Evolutionary conservation across 352 stramenopile species (phyloP).

Genomic region (Phytophthora rubi): DNA sequence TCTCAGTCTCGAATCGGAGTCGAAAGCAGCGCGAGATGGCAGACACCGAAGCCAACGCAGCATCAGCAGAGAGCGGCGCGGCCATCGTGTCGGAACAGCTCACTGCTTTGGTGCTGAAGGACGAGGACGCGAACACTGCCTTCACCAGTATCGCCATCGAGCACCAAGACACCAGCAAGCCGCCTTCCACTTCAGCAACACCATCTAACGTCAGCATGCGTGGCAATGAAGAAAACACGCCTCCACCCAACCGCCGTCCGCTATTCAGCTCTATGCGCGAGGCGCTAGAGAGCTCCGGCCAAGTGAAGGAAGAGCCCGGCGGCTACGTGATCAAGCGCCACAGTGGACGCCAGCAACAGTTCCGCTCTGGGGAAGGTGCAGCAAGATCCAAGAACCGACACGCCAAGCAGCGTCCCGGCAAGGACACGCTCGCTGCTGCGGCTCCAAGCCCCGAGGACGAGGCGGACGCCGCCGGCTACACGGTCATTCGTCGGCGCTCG

Average conservation of each 20-base stretch:
- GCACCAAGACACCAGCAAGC: neutral
- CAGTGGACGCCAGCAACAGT: conserved; percentile 21
- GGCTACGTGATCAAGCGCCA: conserved; percentile 48
- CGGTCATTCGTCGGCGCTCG: conserved; percentile 52
- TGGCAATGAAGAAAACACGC: conserved; percentile 3
- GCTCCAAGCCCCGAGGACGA: conserved; percentile 17
- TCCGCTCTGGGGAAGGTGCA: conserved; percentile 9
- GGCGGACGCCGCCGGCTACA: conserved; percentile 60
- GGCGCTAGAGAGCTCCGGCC: conserved; percentile 45
- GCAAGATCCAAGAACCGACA: conserved; percentile 21
- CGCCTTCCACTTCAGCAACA: conserved; percentile 6
- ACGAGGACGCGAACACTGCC: conserved; percentile 18
- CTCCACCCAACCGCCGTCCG: conserved; percentile 23
- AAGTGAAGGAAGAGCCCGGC: conserved; percentile 42
- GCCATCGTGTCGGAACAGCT: conserved; percentile 28
- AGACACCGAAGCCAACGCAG: conserved; percentile 16
- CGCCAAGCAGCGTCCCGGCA: conserved; percentile 16
- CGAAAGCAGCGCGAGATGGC: conserved; percentile 20
- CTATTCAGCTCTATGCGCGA: conserved; percentile 57
- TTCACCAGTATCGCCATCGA: neutral
- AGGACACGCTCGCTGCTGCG: neutral
- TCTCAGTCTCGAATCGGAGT: conserved; percentile 31
- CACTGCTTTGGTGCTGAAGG: conserved; percentile 24
- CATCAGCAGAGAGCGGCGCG: conserved; percentile 19
- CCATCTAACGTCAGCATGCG: neutral